phyloP scores from a whole-genome alignment of 306 rosid species.

The Dicorynia guianensis region DNA sequence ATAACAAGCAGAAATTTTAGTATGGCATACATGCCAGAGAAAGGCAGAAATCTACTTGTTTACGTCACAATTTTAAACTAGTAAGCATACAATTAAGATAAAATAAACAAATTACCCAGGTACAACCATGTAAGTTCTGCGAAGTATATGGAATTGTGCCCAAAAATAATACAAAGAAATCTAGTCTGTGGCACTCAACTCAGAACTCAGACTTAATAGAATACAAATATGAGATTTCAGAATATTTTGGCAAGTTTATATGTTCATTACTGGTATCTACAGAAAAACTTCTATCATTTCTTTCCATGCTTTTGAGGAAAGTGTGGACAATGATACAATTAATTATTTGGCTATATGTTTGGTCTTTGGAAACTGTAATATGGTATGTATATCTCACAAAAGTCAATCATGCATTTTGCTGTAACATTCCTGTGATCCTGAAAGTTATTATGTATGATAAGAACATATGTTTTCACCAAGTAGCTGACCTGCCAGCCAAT shows the following conservation, averaged over 20 bases:
- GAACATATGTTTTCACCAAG: background rate
- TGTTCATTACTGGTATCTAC: background rate
- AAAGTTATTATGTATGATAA: background rate
- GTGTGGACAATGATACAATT: background rate
- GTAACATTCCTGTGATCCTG: background rate
- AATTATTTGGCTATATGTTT: too few species aligned
- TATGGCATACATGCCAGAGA: background rate
- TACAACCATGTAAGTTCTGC: background rate
- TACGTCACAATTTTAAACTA: too few species aligned
- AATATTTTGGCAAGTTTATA: too few species aligned
- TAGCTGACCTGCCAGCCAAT: slow-evolving; percentile 95
- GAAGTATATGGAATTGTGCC: background rate
- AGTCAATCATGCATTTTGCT: background rate
- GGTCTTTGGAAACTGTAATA: too few species aligned
- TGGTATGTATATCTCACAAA: background rate
- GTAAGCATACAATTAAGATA: background rate
- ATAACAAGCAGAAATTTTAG: background rate
- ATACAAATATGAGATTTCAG: background rate
- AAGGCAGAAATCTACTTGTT: background rate
- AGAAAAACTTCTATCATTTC: too few species aligned
- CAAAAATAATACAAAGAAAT: too few species aligned
- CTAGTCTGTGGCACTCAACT: background rate
- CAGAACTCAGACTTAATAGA: background rate
- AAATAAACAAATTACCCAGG: background rate
- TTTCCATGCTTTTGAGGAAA: too few species aligned